Percentiles rank a stretch among this genome's conserved stretches.
Conservation (phyloP, 2,329 filamentous ascomycete genomes). For the Pseudogymnoascus destructans region DNA sequence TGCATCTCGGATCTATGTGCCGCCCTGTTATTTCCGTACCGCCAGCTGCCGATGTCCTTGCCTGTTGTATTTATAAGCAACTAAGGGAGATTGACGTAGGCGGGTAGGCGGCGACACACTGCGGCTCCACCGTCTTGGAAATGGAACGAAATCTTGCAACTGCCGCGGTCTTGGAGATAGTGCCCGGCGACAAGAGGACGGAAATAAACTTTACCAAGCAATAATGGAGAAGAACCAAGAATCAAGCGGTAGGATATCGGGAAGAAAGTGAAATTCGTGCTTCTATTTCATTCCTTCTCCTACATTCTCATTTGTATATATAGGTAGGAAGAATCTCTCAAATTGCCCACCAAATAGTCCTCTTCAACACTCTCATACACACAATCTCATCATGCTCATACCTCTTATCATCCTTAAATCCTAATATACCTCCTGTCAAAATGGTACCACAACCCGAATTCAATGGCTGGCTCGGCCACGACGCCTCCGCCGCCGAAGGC, state of each 20-base stretch:
- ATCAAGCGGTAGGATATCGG: neutral
- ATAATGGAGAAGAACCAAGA: neutral
- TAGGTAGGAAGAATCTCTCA: slow-evolving; percentile 4
- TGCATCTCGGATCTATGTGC: neutral
- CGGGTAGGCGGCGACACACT: neutral
- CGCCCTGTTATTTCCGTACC: neutral
- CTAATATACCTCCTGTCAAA: neutral
- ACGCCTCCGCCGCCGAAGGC: slow-evolving; percentile 24
- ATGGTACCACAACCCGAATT: slow-evolving; percentile 20
- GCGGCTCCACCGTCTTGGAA: neutral
- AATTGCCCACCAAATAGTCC: neutral
- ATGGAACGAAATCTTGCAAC: neutral
- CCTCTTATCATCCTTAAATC: neutral
- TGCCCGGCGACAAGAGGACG: neutral
- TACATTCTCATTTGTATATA: neutral
- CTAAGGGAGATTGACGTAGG: neutral
- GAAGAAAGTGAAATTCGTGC: neutral
- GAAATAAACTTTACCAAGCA: neutral
- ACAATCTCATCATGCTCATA: neutral
- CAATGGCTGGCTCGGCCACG: slow-evolving; percentile 21
- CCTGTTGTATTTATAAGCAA: neutral
- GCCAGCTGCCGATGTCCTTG: neutral
- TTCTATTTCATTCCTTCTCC: neutral
- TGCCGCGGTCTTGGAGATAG: neutral
- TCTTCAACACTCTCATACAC: neutral